These are phyloP conservation scores for Cordyceps fumosorosea DNA, from an alignment of 2,329 filamentous ascomycete genomes.

Conservation along the genomic window DNA sequence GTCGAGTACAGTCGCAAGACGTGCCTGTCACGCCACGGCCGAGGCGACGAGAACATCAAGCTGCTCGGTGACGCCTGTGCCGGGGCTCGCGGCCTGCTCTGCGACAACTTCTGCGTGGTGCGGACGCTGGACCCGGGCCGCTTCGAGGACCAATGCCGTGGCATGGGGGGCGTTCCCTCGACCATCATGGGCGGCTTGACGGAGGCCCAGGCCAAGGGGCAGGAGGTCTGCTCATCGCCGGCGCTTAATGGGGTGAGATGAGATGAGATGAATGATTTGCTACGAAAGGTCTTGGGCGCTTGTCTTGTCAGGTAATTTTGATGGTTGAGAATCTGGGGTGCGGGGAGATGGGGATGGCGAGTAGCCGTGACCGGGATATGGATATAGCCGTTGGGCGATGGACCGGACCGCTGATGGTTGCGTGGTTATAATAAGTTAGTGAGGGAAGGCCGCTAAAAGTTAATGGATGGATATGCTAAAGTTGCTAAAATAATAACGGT, in stretches of 20 bases:
- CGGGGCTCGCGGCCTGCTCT: neutral
- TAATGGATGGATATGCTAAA: neutral
- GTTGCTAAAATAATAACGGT: too few species aligned
- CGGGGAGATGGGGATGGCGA: neutral
- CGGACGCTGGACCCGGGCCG: neutral
- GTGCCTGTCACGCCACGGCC: conserved; percentile 3
- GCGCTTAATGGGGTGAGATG: neutral
- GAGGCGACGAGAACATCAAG: neutral
- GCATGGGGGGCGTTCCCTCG: neutral
- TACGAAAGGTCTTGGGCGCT: neutral
- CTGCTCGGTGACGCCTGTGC: neutral
- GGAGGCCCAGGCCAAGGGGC: conserved; percentile 6
- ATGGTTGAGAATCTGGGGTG: neutral
- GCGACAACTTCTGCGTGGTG: conserved; percentile 3
- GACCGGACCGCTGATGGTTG: too few species aligned
- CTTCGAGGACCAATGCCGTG: neutral
- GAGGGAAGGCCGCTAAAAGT: neutral
- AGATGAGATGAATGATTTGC: neutral
- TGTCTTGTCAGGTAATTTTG: neutral
- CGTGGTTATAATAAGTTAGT: too few species aligned
- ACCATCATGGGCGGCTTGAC: conserved; percentile 7
- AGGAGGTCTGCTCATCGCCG: neutral
- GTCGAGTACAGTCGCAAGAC: conserved; percentile 11
- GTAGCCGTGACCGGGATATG: neutral
- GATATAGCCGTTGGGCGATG: neutral